Base-by-base conservation (phyloP, 805 yeast genomes). In the Candida xyloterini region DNA sequence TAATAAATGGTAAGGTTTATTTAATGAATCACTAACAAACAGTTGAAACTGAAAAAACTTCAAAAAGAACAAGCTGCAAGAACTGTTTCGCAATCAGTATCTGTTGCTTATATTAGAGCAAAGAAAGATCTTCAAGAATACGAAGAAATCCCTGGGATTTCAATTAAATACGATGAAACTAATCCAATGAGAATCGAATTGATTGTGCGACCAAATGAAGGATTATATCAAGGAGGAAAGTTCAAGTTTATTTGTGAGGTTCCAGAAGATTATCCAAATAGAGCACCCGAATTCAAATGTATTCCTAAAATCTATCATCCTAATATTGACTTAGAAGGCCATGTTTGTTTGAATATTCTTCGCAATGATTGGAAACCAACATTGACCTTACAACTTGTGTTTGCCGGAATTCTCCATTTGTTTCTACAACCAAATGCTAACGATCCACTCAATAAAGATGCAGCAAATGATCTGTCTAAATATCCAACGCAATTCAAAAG, bases 351-450 rank as follows among this genome's bases (percentile, higher is more conserved):
- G 44, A 91, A 91, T 57, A 90, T 91, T 25, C 68, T 91, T 43
- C 70, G 98, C 51, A 96, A 90, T 59, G 98, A 91, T 60, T 91
- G 99, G 99, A 80, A 89, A 21, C 98, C 99, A 0, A 95, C 89
- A 0, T 68, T 91, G 50, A 85, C 84, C 43, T 66, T 91, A 55
- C 87, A 84, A 57, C 73, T 90, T 5, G 80, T 91, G 7, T 71
- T 90, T 40, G 81, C 90, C 27, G 98, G 99, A 0, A 70, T 91
- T 38, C 76, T 89, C 53, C 89, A 83, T 57, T 70, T 91, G 45
- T 89, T 91, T 52, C 65, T 87, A 38, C 97, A 91, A 51, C 96
- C 97, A 7, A 91, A 88, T 58, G 83, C 95, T 1, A 81, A 79
- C 46, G 98, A 91, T 59, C 98, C 98, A 3, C 72, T 91, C 52